phyloP scores from a whole-genome alignment of 2,329 filamentous ascomycete species.

The Pseudogymnoascus sp. region DNA sequence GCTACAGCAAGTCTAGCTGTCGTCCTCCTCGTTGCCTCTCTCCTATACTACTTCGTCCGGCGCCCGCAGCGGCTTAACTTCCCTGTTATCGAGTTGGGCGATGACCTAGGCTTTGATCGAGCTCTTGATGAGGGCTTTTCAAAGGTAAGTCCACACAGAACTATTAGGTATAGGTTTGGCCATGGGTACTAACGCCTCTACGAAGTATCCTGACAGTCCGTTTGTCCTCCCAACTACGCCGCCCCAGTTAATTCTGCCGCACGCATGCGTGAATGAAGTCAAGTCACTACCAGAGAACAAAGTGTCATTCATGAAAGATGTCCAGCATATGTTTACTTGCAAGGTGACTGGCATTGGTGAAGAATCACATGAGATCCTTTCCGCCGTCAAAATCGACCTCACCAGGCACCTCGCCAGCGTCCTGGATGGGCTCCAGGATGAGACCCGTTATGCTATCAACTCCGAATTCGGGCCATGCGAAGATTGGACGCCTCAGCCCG shows the following conservation, averaged over 20 bases:
- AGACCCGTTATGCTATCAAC: conserved; percentile 9
- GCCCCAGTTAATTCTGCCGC: conserved; percentile 10
- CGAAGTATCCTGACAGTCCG: conserved; percentile 11
- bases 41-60: background rate
- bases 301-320: conserved; percentile 12
- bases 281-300: conserved; percentile 10
- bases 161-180: background rate
- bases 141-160: background rate
- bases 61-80: conserved; percentile 1
- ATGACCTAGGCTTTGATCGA: background rate
- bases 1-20: background rate
- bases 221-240: conserved; percentile 10
- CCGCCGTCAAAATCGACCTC: conserved; percentile 11
- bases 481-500: conserved; percentile 25
- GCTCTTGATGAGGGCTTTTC: background rate
- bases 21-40: background rate
- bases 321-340: conserved; percentile 12
- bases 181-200: background rate
- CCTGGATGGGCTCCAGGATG: conserved; percentile 12
- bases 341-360: conserved; percentile 19
- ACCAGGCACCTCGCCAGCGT: conserved; percentile 11
- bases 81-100: background rate
- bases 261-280: conserved; percentile 11
- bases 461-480: conserved; percentile 9
- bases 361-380: background rate